phyloP scores from a whole-genome alignment of 495 filamentous ascomycete species.

The Annulohypoxylon bovei region DNA sequence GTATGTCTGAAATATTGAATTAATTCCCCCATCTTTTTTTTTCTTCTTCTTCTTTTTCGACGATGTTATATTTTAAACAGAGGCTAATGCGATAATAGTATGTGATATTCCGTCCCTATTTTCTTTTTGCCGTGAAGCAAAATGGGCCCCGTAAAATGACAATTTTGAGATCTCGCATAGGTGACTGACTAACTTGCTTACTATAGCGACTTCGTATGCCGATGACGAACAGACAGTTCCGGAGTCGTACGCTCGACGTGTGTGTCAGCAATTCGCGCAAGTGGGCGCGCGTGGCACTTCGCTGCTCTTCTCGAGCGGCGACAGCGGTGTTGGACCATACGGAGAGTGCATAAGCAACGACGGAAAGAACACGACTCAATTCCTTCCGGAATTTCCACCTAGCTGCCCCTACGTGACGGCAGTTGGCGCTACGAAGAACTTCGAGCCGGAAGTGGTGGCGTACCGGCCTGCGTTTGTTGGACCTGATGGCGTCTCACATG shows the following conservation, averaged over 20 bases:
- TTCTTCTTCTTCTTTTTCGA: background rate
- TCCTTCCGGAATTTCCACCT: constrained; percentile 76
- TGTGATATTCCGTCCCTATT: constrained; percentile 3
- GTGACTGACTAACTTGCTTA: constrained; percentile 16
- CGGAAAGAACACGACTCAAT: constrained; percentile 71
- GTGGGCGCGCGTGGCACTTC: constrained; percentile 82
- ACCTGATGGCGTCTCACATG: constrained; percentile 36
- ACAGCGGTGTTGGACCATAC: constrained; percentile 71
- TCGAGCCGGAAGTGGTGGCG: constrained; percentile 68
- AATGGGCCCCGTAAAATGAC: too few relatives aligned
- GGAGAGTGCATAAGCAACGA: constrained; percentile 72
- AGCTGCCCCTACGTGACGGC: constrained; percentile 79
- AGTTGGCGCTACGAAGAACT: constrained; percentile 72
- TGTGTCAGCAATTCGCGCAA: constrained; percentile 72
- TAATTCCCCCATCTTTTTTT: too few relatives aligned
- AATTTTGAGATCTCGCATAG: background rate
- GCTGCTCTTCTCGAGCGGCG: constrained; percentile 77
- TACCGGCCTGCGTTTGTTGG: constrained; percentile 46
- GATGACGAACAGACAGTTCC: constrained; percentile 84
- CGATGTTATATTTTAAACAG: background rate
- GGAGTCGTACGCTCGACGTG: constrained; percentile 68
- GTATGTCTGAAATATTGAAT: constrained; percentile 19
- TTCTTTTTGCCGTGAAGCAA: background rate
- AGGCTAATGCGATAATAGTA: constrained; percentile 32
- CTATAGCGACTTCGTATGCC: constrained; percentile 75